phyloP scores from a whole-genome alignment of 441 rosid genomes.

The Populus trichocarpa region DNA sequence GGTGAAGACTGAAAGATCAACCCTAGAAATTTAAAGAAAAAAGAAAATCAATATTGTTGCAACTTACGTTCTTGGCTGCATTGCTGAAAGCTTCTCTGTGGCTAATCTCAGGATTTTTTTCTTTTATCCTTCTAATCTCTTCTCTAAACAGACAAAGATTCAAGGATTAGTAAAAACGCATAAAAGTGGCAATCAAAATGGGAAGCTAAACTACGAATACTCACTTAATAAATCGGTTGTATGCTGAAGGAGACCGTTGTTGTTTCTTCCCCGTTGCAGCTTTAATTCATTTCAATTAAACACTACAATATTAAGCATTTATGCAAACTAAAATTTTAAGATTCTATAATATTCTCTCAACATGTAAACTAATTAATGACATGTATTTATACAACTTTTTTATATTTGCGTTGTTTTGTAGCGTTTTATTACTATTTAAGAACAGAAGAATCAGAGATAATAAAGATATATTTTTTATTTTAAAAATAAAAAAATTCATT shows the following conservation, averaged over 20 bases:
- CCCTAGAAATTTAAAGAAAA: too few species aligned
- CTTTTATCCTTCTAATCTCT: constrained; percentile 54
- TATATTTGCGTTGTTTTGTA: too few species aligned
- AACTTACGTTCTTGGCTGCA: constrained; percentile 53
- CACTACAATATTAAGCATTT: neutral
- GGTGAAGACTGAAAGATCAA: too few species aligned
- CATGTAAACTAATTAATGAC: too few species aligned
- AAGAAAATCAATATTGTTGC: too few species aligned
- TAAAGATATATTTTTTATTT: too few species aligned
- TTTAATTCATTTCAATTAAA: neutral
- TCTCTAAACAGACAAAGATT: constrained; percentile 23
- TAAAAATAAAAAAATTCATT: too few species aligned
- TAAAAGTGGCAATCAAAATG: neutral
- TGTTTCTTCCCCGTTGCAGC: constrained; percentile 17
- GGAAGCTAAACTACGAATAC: neutral
- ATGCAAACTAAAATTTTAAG: neutral
- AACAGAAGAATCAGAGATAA: too few species aligned
- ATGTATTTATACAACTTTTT: too few species aligned
- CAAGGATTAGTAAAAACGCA: neutral
- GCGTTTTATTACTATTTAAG: too few species aligned
- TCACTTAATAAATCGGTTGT: constrained; percentile 20
- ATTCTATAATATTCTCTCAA: neutral
- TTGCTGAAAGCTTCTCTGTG: constrained; percentile 55
- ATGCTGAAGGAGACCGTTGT: constrained; percentile 22
- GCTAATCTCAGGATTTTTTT: constrained; percentile 45